phyloP scores from a whole-genome alignment of 345 rosid species.

The Salix viminalis region DNA sequence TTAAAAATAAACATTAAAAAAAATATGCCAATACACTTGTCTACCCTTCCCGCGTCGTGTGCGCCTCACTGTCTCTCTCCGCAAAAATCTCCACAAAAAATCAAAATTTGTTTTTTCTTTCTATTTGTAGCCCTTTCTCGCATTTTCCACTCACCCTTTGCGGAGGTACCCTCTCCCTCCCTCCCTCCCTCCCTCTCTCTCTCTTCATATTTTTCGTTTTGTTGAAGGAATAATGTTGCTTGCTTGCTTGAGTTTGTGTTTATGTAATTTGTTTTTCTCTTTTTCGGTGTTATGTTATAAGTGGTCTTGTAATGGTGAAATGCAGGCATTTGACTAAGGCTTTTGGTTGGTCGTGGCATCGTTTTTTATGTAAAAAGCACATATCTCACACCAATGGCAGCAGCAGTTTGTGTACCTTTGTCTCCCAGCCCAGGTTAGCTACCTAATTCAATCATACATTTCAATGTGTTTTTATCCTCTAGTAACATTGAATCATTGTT shows the following conservation, averaged over 20 bases:
- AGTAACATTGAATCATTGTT: not conserved
- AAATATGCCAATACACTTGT: not conserved
- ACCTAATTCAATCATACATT: not conserved
- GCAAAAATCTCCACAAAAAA: conserved; percentile 8
- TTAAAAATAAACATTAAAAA: not conserved
- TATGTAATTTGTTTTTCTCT: not conserved
- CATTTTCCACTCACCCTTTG: conserved; percentile 28
- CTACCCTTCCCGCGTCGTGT: conserved; percentile 9
- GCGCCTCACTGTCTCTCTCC: conserved; percentile 25
- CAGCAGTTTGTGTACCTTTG: conserved; percentile 37
- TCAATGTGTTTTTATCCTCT: not conserved
- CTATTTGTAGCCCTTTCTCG: conserved; percentile 15
- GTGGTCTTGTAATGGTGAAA: not conserved
- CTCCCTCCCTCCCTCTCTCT: not conserved
- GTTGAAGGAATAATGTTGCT: not conserved
- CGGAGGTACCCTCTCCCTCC: conserved; percentile 41
- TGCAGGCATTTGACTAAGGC: not conserved
- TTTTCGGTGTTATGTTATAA: not conserved
- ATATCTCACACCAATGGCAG: conserved; percentile 20
- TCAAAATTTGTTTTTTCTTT: conserved; percentile 5
- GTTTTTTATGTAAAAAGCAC: not conserved
- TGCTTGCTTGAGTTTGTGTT: not conserved
- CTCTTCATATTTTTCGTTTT: not conserved
- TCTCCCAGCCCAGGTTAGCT: conserved; percentile 25
- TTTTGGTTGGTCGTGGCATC: not conserved